Evolutionary conservation across 2,329 filamentous ascomycete species (phyloP).

Genomic region (Xylaria sp.): DNA sequence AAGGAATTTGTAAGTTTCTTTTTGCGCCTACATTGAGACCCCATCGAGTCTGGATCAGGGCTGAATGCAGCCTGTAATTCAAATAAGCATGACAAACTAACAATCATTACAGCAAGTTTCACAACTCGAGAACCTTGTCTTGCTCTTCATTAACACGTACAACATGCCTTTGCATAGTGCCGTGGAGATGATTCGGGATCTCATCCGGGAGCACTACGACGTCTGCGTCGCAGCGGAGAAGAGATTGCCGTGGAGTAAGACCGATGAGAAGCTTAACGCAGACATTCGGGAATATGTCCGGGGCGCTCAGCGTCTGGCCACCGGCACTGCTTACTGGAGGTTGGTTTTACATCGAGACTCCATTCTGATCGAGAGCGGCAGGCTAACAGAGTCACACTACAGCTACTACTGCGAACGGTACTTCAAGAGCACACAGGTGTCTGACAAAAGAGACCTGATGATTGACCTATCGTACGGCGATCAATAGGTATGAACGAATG

Average conservation of each 20-base stretch:
- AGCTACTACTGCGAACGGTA: conserved; percentile 29
- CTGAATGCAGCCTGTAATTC: not conserved
- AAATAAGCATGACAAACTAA: conserved; percentile 3
- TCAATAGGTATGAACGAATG: conserved; percentile 7
- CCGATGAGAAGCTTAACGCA: conserved; percentile 26
- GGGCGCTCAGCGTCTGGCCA: conserved; percentile 27
- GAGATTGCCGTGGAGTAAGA: conserved; percentile 28
- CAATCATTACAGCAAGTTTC: conserved; percentile 22
- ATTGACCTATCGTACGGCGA: conserved; percentile 25
- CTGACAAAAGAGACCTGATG: conserved; percentile 24
- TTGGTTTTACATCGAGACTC: conserved; percentile 4
- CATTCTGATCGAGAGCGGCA: not conserved
- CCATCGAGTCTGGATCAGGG: not conserved
- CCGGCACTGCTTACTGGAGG: conserved; percentile 30
- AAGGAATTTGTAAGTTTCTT: conserved; percentile 30
- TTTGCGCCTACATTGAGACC: not conserved
- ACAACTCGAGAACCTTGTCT: conserved; percentile 29
- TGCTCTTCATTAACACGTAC: conserved; percentile 29
- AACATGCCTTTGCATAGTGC: conserved; percentile 22
- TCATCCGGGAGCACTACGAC: conserved; percentile 29
- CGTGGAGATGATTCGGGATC: conserved; percentile 24
- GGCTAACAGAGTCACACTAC: conserved; percentile 1
- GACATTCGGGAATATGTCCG: conserved; percentile 27
- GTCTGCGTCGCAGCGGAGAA: conserved; percentile 28
- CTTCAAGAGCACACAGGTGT: conserved; percentile 25